These are phyloP conservation scores for Diaporthe velutina DNA, from an alignment of 2,329 filamentous ascomycete species.

Conservation along the genomic window DNA sequence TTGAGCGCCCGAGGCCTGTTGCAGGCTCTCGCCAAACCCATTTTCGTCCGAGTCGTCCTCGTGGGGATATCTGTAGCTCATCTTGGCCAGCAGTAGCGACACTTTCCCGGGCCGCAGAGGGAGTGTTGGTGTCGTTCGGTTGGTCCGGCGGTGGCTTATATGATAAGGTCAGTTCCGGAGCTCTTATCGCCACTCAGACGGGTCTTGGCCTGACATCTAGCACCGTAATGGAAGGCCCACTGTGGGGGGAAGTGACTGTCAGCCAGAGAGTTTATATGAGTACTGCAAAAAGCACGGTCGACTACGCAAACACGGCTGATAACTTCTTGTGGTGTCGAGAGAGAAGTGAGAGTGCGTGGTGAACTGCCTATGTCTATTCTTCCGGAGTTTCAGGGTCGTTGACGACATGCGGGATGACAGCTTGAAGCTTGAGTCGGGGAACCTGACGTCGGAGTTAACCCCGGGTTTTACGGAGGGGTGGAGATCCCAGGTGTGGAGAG, in stretches of 20 bases:
- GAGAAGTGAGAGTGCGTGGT: no score
- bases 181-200: constrained; percentile 32
- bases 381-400: constrained; percentile 17
- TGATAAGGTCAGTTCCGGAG: constrained; percentile 32
- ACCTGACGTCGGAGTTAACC: constrained; percentile 27
- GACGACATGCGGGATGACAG: constrained; percentile 37
- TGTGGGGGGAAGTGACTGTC: constrained; percentile 4
- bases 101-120: background rate
- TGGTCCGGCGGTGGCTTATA: constrained; percentile 32
- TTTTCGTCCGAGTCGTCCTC: constrained; percentile 40
- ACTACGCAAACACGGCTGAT: background rate
- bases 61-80: constrained; percentile 38
- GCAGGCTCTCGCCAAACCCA: constrained; percentile 37
- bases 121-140: background rate
- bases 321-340: background rate
- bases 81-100: constrained; percentile 4
- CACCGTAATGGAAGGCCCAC: background rate
- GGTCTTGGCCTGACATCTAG: background rate
- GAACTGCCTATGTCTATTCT: background rate
- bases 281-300: background rate
- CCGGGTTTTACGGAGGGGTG: constrained; percentile 30
- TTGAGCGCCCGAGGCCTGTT: constrained; percentile 26
- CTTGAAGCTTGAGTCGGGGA: background rate
- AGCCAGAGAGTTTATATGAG: background rate
- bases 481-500: background rate